phyloP scores from a whole-genome alignment of 441 rosid species.

The Hura crepitans region DNA sequence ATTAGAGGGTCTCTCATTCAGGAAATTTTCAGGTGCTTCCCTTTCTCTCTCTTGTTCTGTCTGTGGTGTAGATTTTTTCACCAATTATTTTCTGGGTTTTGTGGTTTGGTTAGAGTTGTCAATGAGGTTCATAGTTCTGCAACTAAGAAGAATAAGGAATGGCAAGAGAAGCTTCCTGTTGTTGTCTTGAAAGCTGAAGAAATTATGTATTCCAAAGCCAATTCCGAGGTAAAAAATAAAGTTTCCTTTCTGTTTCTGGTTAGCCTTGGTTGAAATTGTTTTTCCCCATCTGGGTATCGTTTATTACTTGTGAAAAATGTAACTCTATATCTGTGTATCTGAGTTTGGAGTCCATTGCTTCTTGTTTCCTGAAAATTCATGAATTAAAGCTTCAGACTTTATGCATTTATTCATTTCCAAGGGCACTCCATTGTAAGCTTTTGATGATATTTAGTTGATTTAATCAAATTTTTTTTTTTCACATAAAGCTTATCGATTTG shows the following conservation, averaged over 20 bases:
- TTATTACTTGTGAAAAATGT: background rate
- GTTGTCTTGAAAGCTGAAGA: constrained; percentile 89
- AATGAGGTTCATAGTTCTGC: constrained; percentile 52
- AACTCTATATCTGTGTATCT: too few relatives aligned
- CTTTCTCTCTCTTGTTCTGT: constrained; percentile 4
- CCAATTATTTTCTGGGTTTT: background rate
- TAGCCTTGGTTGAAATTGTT: constrained; percentile 9
- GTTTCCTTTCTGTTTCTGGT: background rate
- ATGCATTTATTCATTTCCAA: background rate
- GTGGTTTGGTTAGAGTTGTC: constrained; percentile 54
- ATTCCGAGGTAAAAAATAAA: constrained; percentile 60
- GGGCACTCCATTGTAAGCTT: background rate
- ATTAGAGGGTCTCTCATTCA: constrained; percentile 82
- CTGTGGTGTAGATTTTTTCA: constrained; percentile 1
- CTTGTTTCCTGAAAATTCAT: background rate
- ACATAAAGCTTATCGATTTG: constrained; percentile 12
- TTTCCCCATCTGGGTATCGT: background rate
- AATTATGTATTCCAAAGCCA: constrained; percentile 93
- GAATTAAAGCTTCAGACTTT: constrained; percentile 15
- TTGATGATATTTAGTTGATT: constrained; percentile 12
- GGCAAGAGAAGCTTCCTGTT: constrained; percentile 83
- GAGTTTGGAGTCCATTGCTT: background rate
- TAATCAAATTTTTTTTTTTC: constrained; percentile 5
- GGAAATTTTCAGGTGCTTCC: constrained; percentile 83
- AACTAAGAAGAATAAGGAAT: constrained; percentile 86